phyloP scores from a whole-genome alignment of 2,329 filamentous ascomycete species.

The Penicillium frequentans region DNA sequence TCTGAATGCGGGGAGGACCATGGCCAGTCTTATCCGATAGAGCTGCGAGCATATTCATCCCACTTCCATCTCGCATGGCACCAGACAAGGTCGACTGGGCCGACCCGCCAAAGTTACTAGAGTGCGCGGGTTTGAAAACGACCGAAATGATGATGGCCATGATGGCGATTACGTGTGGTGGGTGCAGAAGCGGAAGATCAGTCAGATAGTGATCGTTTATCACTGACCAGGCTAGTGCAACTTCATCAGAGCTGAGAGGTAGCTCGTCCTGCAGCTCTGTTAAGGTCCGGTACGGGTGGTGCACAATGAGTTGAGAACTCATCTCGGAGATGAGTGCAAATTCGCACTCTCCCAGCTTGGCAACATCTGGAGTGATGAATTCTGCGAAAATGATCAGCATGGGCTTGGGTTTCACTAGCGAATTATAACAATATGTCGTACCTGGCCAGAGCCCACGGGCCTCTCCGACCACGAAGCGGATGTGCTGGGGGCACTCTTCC shows the following conservation, averaged over 20 bases:
- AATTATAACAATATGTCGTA: conserved; percentile 30
- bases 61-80: conserved; percentile 38
- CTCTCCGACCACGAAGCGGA: conserved; percentile 83
- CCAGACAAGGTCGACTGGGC: conserved; percentile 33
- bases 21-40: conserved; percentile 32
- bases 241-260: conserved; percentile 73
- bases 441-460: conserved; percentile 80
- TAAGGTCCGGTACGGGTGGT: conserved; percentile 86
- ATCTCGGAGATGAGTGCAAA: conserved; percentile 91
- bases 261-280: conserved; percentile 69
- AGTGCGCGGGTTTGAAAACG: conserved; percentile 69
- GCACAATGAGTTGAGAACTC: conserved; percentile 83
- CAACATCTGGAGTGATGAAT: conserved; percentile 71
- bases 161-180: conserved; percentile 85
- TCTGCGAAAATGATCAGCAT: conserved; percentile 47
- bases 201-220: conserved; percentile 94
- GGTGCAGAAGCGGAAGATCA: conserved; percentile 79
- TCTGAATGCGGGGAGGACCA: conserved; percentile 51
- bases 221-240: conserved; percentile 73
- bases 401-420: neutral
- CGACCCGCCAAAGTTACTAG: conserved; percentile 28
- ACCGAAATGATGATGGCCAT: conserved; percentile 81
- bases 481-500: conserved; percentile 96
- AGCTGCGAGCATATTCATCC: conserved; percentile 34
- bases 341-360: conserved; percentile 88